A percentile compares a stretch with the other conserved stretches of the same genome.
Evolutionary conservation across 106 monocot species (phyloP).

Genomic region (Platanthera zijinensis): DNA sequence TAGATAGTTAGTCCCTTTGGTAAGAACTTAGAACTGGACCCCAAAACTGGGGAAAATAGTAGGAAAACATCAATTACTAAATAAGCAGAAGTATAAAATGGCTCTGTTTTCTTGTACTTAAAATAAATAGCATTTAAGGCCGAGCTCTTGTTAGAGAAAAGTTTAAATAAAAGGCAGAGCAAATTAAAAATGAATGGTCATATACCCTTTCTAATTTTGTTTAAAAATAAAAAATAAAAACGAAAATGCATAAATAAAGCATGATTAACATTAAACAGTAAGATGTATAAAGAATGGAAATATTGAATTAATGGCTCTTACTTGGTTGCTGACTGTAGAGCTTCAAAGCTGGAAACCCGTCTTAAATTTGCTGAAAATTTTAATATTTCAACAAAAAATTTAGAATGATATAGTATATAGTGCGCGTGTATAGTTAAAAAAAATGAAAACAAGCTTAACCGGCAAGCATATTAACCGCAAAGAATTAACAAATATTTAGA

Average conservation of each 20-base stretch:
- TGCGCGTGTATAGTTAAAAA: background rate
- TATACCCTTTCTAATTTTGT: background rate
- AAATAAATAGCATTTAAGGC: background rate
- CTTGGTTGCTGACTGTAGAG: conserved; percentile 92
- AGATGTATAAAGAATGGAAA: conserved; percentile 6
- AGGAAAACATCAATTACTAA: background rate
- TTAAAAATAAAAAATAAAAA: background rate
- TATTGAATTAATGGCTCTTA: conserved; percentile 23
- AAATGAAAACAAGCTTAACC: background rate
- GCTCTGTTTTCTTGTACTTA: background rate
- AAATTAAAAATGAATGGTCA: background rate
- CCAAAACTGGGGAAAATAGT: background rate
- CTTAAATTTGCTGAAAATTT: conserved; percentile 60
- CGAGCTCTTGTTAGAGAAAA: background rate
- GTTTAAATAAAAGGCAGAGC: background rate
- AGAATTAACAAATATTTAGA: background rate
- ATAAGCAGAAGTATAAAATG: background rate
- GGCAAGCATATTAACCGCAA: background rate
- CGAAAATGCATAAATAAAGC: background rate
- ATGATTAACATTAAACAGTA: background rate
- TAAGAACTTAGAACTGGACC: background rate
- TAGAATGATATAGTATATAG: background rate
- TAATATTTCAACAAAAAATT: background rate
- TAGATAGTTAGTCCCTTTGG: background rate
- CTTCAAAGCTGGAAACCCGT: conserved; percentile 78